Percentiles rank a stretch among this genome's conserved stretches.
These are phyloP conservation scores for Paramecium sexaurelia DNA, from an alignment of 73 alveolate species.

Conservation along the genomic window DNA sequence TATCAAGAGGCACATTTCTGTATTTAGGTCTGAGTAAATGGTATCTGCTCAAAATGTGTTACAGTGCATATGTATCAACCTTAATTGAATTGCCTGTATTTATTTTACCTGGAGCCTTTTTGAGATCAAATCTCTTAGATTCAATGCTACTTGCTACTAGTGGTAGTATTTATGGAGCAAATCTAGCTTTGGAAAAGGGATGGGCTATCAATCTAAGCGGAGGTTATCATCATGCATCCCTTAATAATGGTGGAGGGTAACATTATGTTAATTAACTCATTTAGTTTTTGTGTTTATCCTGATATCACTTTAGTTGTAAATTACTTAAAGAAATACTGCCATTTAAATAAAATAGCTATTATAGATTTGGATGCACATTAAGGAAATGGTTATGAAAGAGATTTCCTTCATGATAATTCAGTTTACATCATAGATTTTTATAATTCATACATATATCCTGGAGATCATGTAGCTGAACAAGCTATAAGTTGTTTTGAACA, in stretches of 20 bases:
- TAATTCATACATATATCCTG: constrained; percentile 84
- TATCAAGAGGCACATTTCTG: constrained; percentile 73
- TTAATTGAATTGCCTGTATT: constrained; percentile 83
- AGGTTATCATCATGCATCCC: constrained; percentile 91
- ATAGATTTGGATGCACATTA: constrained; percentile 92
- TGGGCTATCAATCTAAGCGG: constrained; percentile 91
- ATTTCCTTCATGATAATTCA: constrained; percentile 72
- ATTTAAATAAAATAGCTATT: constrained; percentile 72
- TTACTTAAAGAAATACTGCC: constrained; percentile 62
- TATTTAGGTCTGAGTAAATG: constrained; percentile 67
- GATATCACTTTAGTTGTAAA: constrained; percentile 83
- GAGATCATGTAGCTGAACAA: constrained; percentile 78
- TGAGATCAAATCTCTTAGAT: constrained; percentile 78
- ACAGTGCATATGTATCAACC: constrained; percentile 65
- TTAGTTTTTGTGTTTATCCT: constrained; percentile 88
- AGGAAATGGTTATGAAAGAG: constrained; percentile 94
- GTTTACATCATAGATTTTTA: constrained; percentile 80
- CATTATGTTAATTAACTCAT: background rate
- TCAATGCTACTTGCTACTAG: constrained; percentile 86
- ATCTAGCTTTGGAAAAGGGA: constrained; percentile 74
- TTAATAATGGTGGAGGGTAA: background rate
- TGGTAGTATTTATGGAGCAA: constrained; percentile 82
- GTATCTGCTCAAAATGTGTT: constrained; percentile 73
- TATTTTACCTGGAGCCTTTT: constrained; percentile 80
- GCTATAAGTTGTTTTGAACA: constrained; percentile 70